Percentiles rank a stretch among this genome's conserved stretches.
Evolutionary conservation across 2,329 filamentous ascomycete genomes (phyloP).

Genomic region (Botrytis paeoniae): DNA sequence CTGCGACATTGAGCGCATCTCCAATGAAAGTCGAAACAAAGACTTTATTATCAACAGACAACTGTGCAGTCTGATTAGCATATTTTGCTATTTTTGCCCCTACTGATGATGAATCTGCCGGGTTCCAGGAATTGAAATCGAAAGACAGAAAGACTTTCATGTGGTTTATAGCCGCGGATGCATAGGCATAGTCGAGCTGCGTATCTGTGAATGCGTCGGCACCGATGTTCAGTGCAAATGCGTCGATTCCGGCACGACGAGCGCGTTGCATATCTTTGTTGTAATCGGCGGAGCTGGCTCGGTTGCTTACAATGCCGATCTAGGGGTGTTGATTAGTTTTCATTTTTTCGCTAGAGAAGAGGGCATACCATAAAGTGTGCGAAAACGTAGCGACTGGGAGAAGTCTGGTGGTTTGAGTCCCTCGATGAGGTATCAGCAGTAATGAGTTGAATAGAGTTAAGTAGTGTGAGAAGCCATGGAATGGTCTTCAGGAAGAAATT

Average conservation of each 20-base stretch:
- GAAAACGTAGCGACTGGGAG: slow-evolving; percentile 22
- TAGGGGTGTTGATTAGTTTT: not conserved
- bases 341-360: not conserved
- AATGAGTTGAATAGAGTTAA: not conserved
- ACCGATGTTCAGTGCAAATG: slow-evolving; percentile 39
- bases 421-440: not conserved
- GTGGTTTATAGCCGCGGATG: slow-evolving; percentile 27
- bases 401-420: not conserved
- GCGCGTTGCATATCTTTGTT: slow-evolving; percentile 28
- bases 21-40: slow-evolving; percentile 51
- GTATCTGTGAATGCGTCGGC: slow-evolving; percentile 33
- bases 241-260: slow-evolving; percentile 37
- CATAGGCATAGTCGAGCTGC: slow-evolving; percentile 36
- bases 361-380: slow-evolving; percentile 27
- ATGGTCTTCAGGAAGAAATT: not conserved
- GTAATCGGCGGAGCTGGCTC: slow-evolving; percentile 23
- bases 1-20: slow-evolving; percentile 43
- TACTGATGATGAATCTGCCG: slow-evolving; percentile 24
- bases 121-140: slow-evolving; percentile 31
- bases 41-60: slow-evolving; percentile 36
- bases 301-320: slow-evolving; percentile 27
- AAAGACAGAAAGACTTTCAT: slow-evolving; percentile 40
- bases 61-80: slow-evolving; percentile 37
- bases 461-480: not conserved
- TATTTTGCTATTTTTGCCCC: slow-evolving; percentile 33